Base-by-base conservation (phyloP, 306 rosid species). In the Begonia loranthoides region DNA sequence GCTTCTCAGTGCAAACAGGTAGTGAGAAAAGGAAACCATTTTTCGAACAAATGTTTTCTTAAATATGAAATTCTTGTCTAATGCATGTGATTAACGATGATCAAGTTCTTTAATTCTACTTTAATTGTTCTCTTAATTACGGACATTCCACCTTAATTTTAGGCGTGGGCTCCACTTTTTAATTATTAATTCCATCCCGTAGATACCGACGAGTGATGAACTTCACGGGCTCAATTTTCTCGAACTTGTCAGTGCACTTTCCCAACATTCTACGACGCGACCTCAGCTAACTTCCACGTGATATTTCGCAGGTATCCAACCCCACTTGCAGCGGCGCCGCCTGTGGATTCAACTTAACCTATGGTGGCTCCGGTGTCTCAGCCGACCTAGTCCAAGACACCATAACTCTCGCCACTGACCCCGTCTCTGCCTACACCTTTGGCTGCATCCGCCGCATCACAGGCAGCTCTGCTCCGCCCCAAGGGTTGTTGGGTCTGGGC, bases 401-500 rank as follows among this genome's bases (percentile, higher is more conserved):
- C n/a, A 9, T 92, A 48, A 76, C 71, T 22, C 70, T 92, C 4
- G 88, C 99, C n/a, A 60, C 66, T 9, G 96, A 86, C 70, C 61
- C 73, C 0, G 49, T 92, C 15, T 80, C 82, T 0, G 45, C 15
- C 59, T 86, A 80, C 80, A 70, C 93, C 51, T 86, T 92, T 12
- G 99, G 99, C 12, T 86, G 96, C 73, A 72, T 92, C 51, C 69
- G 64, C 4, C 80, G 76, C 50, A 41, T 82, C 36, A 76, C 93
- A 0, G 96, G 99, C 16, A 63, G 15, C 50, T 83, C 99, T 0
- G 56, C 72, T 0, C 99, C 99, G 0, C 79, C 66, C 1, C 99
- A 86, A 17, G 99, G 99, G 1, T 65, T 92, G 2, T 76, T 92
- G 69, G 99, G 99, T 49, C 57, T 92, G 45, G 94, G 99, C 72